Percentiles rank a stretch among this genome's conserved stretches.
phyloP scores from a whole-genome alignment of 1,139 yeast species.

The Zhuliangozyma parablackwelliae region DNA sequence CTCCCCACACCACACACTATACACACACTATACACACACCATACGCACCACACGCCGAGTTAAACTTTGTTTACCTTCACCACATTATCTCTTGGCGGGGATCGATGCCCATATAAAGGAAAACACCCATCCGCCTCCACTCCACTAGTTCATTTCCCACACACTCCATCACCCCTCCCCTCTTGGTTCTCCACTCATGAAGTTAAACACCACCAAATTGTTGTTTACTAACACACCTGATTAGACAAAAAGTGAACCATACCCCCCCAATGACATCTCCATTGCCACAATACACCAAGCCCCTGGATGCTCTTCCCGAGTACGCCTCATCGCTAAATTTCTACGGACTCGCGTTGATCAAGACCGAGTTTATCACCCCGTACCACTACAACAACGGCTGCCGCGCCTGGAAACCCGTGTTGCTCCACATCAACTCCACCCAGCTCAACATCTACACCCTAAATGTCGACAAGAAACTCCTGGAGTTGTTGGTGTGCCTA shows the following conservation, averaged over 20 bases:
- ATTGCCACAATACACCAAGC: constrained; percentile 17
- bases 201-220: neutral
- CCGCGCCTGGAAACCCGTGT: constrained; percentile 44
- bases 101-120: no score
- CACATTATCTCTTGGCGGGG: no score
- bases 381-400: constrained; percentile 25
- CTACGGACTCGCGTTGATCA: constrained; percentile 31
- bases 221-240: neutral
- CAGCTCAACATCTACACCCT: constrained; percentile 44
- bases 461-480: constrained; percentile 20
- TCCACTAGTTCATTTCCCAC: no score
- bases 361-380: constrained; percentile 38
- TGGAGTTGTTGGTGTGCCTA: constrained; percentile 25
- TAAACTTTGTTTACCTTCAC: no score
- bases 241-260: neutral
- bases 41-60: no score
- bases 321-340: constrained; percentile 30
- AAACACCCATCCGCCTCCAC: no score
- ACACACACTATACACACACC: no score
- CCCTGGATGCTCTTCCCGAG: constrained; percentile 25
- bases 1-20: no score
- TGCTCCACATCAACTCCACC: constrained; percentile 55
- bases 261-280: neutral
- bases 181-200: neutral
- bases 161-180: constrained; percentile 19